These are phyloP conservation scores for Prunus davidiana DNA, from an alignment of 306 rosid genomes.

Conservation along the genomic window DNA sequence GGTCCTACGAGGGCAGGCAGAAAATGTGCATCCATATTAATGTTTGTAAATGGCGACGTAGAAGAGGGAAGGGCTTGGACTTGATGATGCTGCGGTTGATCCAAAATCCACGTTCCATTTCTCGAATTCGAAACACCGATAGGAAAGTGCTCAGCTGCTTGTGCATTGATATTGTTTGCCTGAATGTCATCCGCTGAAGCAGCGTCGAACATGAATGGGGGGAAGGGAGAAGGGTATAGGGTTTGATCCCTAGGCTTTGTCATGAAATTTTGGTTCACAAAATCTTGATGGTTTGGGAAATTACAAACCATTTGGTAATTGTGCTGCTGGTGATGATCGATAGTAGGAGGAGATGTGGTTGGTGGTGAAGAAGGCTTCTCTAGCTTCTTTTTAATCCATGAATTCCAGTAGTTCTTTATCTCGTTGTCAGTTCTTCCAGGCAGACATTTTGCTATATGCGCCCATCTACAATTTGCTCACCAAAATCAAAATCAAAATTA, in stretches of 20 bases:
- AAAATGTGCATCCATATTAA: slow-evolving; percentile 22
- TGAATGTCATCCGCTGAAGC: slow-evolving; percentile 1
- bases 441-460: slow-evolving; percentile 78
- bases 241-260: slow-evolving; percentile 28
- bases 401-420: slow-evolving; percentile 79
- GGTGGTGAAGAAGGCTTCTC: slow-evolving; percentile 32
- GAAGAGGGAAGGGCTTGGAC: slow-evolving; percentile 27
- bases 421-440: slow-evolving; percentile 87
- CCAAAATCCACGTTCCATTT: background rate
- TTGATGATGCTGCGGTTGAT: slow-evolving; percentile 4
- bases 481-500: background rate
- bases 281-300: background rate
- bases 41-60: slow-evolving; percentile 24
- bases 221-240: slow-evolving; percentile 50
- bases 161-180: background rate
- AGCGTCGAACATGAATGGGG: slow-evolving; percentile 59
- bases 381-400: slow-evolving; percentile 74
- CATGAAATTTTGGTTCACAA: slow-evolving; percentile 24
- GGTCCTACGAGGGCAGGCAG: slow-evolving; percentile 56
- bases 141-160: background rate
- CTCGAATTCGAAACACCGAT: background rate
- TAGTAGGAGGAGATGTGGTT: slow-evolving; percentile 13
- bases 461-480: slow-evolving; percentile 53
- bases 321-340: slow-evolving; percentile 15
- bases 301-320: slow-evolving; percentile 12